Conservation (phyloP, 2,329 filamentous ascomycete species). For the Aspergillus jensenii region DNA sequence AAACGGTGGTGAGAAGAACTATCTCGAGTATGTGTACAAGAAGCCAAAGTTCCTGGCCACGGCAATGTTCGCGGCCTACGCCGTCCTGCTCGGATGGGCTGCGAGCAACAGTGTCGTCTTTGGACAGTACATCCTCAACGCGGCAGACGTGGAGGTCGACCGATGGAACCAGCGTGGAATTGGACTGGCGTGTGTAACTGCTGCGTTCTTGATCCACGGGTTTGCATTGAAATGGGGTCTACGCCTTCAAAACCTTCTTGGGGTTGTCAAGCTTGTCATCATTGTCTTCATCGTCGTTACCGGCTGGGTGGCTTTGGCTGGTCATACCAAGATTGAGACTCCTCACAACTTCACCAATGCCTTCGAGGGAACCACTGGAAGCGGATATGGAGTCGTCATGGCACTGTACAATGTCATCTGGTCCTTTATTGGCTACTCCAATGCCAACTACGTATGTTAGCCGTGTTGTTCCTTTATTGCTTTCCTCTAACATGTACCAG, state of each 20-base stretch:
- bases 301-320: slow-evolving; percentile 41
- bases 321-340: slow-evolving; percentile 36
- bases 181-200: slow-evolving; percentile 49
- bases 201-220: slow-evolving; percentile 50
- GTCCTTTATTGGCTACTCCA: slow-evolving; percentile 61
- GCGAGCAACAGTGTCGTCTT: slow-evolving; percentile 55
- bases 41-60: slow-evolving; percentile 54
- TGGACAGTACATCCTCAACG: slow-evolving; percentile 53
- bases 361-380: slow-evolving; percentile 38
- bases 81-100: slow-evolving; percentile 52
- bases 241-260: slow-evolving; percentile 50
- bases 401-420: slow-evolving; percentile 63
- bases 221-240: slow-evolving; percentile 49
- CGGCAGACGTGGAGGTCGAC: slow-evolving; percentile 41
- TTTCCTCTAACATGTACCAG: slow-evolving; percentile 25
- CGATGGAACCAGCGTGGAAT: slow-evolving; percentile 53
- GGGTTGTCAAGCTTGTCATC: slow-evolving; percentile 51
- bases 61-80: slow-evolving; percentile 54
- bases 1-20: slow-evolving; percentile 55
- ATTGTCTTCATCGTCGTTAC: slow-evolving; percentile 49
- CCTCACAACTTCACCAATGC: slow-evolving; percentile 40
- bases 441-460: slow-evolving; percentile 60
- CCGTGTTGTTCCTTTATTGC: neutral
- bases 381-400: slow-evolving; percentile 53
- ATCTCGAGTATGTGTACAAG: slow-evolving; percentile 54